phyloP scores from a whole-genome alignment of 208 protist species.

The Hexamita inflata region DNA sequence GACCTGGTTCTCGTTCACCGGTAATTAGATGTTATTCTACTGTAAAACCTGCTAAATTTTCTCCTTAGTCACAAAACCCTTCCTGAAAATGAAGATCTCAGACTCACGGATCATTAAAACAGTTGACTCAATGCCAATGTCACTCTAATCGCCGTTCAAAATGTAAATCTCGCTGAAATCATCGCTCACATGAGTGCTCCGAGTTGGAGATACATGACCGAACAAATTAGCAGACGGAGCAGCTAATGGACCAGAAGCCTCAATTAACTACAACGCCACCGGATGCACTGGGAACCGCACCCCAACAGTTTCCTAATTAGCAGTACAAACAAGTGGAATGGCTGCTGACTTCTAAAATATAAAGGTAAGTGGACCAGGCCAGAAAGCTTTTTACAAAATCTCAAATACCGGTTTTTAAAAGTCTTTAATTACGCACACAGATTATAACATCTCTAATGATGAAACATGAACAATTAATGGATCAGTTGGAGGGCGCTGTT shows the following conservation, averaged over 20 bases:
- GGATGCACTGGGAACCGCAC: slow-evolving; percentile 36
- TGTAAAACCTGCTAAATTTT: not conserved
- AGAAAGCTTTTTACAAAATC: slow-evolving; percentile 17
- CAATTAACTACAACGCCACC: slow-evolving; percentile 26
- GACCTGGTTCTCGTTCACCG: too few relatives aligned
- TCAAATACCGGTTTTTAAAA: slow-evolving; percentile 15
- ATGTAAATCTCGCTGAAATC: slow-evolving; percentile 27
- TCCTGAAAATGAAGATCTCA: not conserved
- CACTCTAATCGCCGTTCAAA: slow-evolving; percentile 25
- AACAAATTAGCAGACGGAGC: slow-evolving; percentile 43
- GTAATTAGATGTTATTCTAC: too few relatives aligned
- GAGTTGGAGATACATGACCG: slow-evolving; percentile 25
- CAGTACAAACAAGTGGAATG: slow-evolving; percentile 38
- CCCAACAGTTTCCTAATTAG: slow-evolving; percentile 30
- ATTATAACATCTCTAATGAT: not conserved
- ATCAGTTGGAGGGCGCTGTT: slow-evolving; percentile 34
- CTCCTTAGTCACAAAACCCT: slow-evolving; percentile 5
- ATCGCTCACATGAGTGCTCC: not conserved
- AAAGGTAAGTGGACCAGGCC: slow-evolving; percentile 41
- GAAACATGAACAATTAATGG: slow-evolving; percentile 39
- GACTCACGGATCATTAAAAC: not conserved
- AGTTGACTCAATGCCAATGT: slow-evolving; percentile 35
- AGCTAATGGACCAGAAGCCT: slow-evolving; percentile 25
- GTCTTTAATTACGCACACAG: not conserved
- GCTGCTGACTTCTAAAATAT: not conserved